A percentile compares a stretch with the other conserved stretches of the same genome.
Evolutionary conservation across 208 protist species (phyloP).

Genomic region (Crithidia fasciculata): DNA sequence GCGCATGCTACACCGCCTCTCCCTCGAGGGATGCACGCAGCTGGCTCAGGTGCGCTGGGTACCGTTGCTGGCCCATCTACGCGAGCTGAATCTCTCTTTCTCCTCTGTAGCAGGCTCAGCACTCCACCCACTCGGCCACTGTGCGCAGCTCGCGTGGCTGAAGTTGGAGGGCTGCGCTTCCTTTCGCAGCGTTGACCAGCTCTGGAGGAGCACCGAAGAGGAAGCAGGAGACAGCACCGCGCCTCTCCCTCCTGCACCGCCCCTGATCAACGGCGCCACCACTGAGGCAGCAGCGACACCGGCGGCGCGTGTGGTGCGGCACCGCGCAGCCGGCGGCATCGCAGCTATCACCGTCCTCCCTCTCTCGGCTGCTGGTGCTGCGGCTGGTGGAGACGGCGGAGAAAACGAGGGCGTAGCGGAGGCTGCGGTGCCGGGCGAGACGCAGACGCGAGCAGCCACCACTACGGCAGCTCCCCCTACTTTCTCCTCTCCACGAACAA

Average conservation of each 20-base stretch:
- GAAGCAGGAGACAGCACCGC: no score
- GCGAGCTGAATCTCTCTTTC: constrained; percentile 53
- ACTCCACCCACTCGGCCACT: constrained; percentile 43
- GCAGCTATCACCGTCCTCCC: constrained; percentile 40
- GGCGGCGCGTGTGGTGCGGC: constrained; percentile 11
- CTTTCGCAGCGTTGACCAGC: constrained; percentile 29
- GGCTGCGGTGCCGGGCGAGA: no score
- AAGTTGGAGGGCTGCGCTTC: constrained; percentile 47
- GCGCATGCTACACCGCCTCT: constrained; percentile 40
- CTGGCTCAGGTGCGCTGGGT: constrained; percentile 44
- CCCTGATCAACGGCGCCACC: not conserved
- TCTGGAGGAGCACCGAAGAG: constrained; percentile 20
- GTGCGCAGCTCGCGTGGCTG: constrained; percentile 42
- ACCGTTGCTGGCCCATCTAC: constrained; percentile 30
- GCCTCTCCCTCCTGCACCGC: not conserved
- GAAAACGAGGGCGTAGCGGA: not conserved
- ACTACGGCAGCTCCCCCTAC: not conserved
- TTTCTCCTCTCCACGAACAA: not conserved
- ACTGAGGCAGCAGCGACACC: not conserved
- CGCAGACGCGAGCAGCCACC: not conserved
- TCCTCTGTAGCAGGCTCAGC: constrained; percentile 34
- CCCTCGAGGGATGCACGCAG: constrained; percentile 56
- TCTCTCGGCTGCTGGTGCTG: not conserved
- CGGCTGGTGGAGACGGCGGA: not conserved
- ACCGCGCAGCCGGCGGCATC: constrained; percentile 25